Base-by-base conservation (phyloP, 2,329 filamentous ascomycete species). In the Madurella mycetomatis region DNA sequence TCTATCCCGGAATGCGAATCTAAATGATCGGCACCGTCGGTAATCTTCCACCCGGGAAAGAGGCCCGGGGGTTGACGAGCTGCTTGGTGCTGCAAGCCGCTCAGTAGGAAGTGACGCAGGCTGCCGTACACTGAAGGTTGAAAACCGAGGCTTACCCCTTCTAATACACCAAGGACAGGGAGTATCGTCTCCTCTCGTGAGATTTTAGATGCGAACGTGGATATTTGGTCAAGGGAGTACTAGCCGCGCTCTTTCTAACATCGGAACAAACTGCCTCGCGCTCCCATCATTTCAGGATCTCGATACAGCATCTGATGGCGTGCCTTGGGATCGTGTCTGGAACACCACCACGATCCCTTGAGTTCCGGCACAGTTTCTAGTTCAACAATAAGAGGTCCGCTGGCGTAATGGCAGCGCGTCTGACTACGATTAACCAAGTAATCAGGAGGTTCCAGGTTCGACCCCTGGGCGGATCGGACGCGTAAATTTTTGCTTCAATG, bases 401-500 rank as follows among this genome's bases (percentile, higher is more conserved):
- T 52, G 49, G 49, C 49, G 47, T 43, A 52, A 52, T 51, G 51
- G 52, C 52, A 54, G 52, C 49, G 52, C 52, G 47, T 54, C 47
- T 51, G 47, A 55, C 53, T 51, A 55, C 48, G 48, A 46, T 25
- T 7, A 25, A 25, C 7, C 25, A 25, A 25, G 25, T 25, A 25
- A 55, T 55, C 53, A 51, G 48, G 48, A 55, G 54, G 54, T 56
- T 56, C 54, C 54, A 53, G 54, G 54, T 56, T 56, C 54, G 50
- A 56, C 49, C 47, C 50, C 54, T 56, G 54, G 54, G 54, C 47
- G 50, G 54, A 53, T 56, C 54, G 54, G 25, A 39, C 31, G 39
- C 9, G 16, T 37, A 13, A 4, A 16, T 51, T 51, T 39, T 25
- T 17, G 17, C 4, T n/a, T n/a, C n/a, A n/a, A n/a, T n/a, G n/a